Base-by-base conservation (phyloP, 331 rosid species). In the Acacia concinna region DNA sequence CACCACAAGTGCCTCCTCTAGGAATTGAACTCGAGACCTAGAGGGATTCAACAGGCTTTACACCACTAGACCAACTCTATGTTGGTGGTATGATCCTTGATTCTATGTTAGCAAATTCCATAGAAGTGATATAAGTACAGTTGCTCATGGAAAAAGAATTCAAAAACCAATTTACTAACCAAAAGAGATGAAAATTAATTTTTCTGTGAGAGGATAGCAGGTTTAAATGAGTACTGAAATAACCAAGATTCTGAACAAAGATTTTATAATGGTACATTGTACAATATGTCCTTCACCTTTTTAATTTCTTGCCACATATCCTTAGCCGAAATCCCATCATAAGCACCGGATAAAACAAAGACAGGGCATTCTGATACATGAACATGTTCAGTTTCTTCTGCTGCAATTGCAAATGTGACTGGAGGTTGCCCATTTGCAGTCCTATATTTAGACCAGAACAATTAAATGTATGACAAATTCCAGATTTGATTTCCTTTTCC, bases 261-360 rank as follows among this genome's bases (percentile, higher is more conserved):
- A 66, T 60, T 15, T 71, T 80, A 38, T 68, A 56, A 69, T 12
- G 17, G 41, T 83, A 75, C 74, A 59, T 59, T n/a, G 40, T 52
- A 28, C 34, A 27, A 73, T 28, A 52, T 64, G 69, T 35, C 71
- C 83, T 71, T 71, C 31, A 95, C 98, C 96, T 90, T 85, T 85
- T 95, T 95, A 46, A 92, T 86, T 87, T 91, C 96, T 78, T 78
- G 76, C 98, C 98, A 95, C 94, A 95, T 90, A 54, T 91, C 94
- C 78, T 92, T 85, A 64, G 97, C 98, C 0, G 94, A 83, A 71
- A 95, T 80, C 72, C 96, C 94, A 41, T 84, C 44, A 77, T 90
- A 82, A 81, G 85, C 70, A 59, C 98, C 97, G 18, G 97, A 86
- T 71, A 89, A 85, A 68, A 89, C 91, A 88, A 94, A 94, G 79